These are phyloP conservation scores for Castanospermum australe DNA, from an alignment of 306 rosid species.

Conservation along the genomic window DNA sequence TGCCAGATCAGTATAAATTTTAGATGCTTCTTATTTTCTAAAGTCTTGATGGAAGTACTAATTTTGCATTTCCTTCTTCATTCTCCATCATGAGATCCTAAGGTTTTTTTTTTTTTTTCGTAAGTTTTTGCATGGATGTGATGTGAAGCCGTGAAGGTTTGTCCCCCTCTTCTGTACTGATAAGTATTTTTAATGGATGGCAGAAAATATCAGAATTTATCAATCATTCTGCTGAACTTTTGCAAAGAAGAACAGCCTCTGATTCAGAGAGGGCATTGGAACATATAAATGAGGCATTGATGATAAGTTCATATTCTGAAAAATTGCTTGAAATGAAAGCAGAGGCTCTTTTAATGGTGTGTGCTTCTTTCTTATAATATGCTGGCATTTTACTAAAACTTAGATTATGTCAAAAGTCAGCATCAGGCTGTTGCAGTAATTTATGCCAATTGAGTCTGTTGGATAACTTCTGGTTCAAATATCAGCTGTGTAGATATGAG, in stretches of 20 bases:
- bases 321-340: constrained; percentile 91
- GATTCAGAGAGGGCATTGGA: constrained; percentile 64
- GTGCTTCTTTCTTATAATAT: constrained; percentile 36
- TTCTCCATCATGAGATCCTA: constrained; percentile 8
- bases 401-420: constrained; percentile 17
- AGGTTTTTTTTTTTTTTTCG: neutral
- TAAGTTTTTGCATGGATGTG: constrained; percentile 15
- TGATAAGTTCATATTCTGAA: constrained; percentile 71
- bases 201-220: constrained; percentile 77
- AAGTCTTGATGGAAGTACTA: constrained; percentile 1
- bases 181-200: constrained; percentile 34
- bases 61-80: constrained; percentile 23
- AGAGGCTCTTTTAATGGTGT: constrained; percentile 75
- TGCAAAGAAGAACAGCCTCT: constrained; percentile 55
- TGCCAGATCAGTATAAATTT: too few relatives aligned
- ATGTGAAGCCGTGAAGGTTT: constrained; percentile 9
- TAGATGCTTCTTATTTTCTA: neutral
- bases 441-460: constrained; percentile 14
- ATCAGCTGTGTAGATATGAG: constrained; percentile 79
- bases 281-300: constrained; percentile 68
- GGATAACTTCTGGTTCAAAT: constrained; percentile 40
- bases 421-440: constrained; percentile 13
- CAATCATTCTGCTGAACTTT: constrained; percentile 56
- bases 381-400: constrained; percentile 22
- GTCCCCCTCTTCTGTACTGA: constrained; percentile 27